These are phyloP conservation scores for Pittosporum tobira DNA, from an alignment of 129 eudicot species.

Conservation along the genomic window DNA sequence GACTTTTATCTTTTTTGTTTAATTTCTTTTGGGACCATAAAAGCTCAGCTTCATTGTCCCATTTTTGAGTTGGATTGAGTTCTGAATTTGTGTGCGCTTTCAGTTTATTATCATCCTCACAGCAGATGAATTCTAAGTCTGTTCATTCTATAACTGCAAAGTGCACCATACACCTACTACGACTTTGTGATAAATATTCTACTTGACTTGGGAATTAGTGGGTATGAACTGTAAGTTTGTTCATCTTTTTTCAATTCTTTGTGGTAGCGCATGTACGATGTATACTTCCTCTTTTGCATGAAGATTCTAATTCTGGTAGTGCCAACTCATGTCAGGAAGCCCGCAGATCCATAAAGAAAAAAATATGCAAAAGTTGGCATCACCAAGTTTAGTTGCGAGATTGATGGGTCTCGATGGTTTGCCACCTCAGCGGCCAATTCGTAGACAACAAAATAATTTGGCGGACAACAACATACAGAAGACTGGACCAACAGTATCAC, in stretches of 20 bases:
- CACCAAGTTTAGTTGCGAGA: slow-evolving; percentile 62
- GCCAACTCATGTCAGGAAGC: neutral
- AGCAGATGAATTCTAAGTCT: neutral
- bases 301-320: neutral
- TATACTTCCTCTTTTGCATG: too few relatives aligned
- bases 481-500: slow-evolving; percentile 11
- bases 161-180: neutral
- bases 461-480: slow-evolving; percentile 30
- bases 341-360: neutral
- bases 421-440: slow-evolving; percentile 48
- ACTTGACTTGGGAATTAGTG: too few relatives aligned
- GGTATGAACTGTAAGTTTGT: too few relatives aligned
- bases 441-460: slow-evolving; percentile 35
- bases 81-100: neutral
- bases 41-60: neutral
- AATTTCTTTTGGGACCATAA: neutral
- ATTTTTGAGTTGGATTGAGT: neutral
- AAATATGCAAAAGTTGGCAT: neutral
- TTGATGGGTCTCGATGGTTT: slow-evolving; percentile 85
- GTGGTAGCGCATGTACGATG: too few relatives aligned
- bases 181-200: neutral
- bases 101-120: neutral
- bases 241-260: too few relatives aligned
- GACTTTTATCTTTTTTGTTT: neutral
- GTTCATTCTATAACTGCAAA: neutral